phyloP scores from a whole-genome alignment of 2,329 filamentous ascomycete species.

The Phialophora verrucosa region DNA sequence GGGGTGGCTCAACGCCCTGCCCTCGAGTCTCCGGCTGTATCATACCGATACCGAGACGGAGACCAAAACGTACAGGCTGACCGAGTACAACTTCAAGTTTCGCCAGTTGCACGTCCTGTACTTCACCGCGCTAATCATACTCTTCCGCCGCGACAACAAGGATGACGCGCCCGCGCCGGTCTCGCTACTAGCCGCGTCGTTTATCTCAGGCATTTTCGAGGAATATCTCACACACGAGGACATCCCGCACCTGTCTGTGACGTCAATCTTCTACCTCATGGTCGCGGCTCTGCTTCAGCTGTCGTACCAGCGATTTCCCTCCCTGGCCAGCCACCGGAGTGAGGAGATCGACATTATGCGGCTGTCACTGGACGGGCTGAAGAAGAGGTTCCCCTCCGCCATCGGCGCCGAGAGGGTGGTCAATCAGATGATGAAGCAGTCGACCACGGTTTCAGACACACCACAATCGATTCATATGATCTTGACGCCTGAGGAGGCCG shows the following conservation, averaged over 20 bases:
- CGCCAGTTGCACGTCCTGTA: constrained; percentile 34
- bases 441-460: not conserved
- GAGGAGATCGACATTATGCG: constrained; percentile 31
- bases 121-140: constrained; percentile 31
- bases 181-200: constrained; percentile 31
- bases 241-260: constrained; percentile 28
- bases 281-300: constrained; percentile 32
- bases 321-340: constrained; percentile 17
- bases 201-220: constrained; percentile 34
- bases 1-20: constrained; percentile 46
- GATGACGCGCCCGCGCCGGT: constrained; percentile 27
- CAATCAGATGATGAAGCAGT: constrained; percentile 21
- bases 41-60: constrained; percentile 14
- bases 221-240: constrained; percentile 34
- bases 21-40: constrained; percentile 24
- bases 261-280: constrained; percentile 35
- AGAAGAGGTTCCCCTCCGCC: constrained; percentile 32
- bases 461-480: not conserved
- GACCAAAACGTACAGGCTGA: constrained; percentile 4
- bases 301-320: constrained; percentile 33
- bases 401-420: constrained; percentile 33
- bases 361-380: constrained; percentile 27
- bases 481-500: constrained; percentile 15
- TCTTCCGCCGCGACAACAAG: constrained; percentile 29
- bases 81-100: constrained; percentile 30